A percentile compares a stretch with the other conserved stretches of the same genome.
phyloP scores from a whole-genome alignment of 257 asterid genomes.

The Capsicum pubescens region DNA sequence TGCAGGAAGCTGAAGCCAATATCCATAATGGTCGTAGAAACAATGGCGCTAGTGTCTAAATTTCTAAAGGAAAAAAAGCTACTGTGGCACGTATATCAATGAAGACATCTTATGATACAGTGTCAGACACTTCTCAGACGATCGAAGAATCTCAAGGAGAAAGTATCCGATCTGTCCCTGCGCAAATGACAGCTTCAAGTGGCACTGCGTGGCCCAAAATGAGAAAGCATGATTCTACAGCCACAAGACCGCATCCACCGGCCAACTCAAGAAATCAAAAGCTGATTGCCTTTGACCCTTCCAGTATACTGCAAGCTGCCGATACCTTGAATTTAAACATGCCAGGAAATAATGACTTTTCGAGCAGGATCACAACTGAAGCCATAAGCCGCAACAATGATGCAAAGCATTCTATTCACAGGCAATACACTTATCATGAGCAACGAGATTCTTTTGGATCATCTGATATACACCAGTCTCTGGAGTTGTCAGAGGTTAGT shows the following conservation, averaged over 20 bases:
- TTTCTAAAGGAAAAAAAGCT: conserved; percentile 52
- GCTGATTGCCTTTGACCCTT: conserved; percentile 33
- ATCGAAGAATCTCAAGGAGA: conserved; percentile 61
- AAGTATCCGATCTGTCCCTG: conserved; percentile 65
- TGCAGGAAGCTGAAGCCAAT: conserved; percentile 55
- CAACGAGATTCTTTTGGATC: conserved; percentile 8
- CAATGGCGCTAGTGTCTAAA: conserved; percentile 35
- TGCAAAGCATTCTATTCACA: background rate
- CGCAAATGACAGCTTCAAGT: conserved; percentile 48
- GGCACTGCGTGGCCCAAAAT: conserved; percentile 58
- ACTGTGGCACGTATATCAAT: conserved; percentile 47
- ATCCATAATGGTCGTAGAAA: conserved; percentile 43
- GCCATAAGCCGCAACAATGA: conserved; percentile 7
- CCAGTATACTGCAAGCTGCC: conserved; percentile 33
- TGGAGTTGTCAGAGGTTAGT: conserved; percentile 24
- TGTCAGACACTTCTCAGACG: conserved; percentile 71
- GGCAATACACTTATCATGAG: conserved; percentile 5
- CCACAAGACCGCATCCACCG: conserved; percentile 50
- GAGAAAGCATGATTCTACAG: conserved; percentile 51
- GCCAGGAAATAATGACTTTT: conserved; percentile 40
- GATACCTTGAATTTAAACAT: conserved; percentile 39
- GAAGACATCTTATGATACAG: conserved; percentile 62
- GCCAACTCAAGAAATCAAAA: conserved; percentile 46
- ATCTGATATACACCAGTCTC: conserved; percentile 12
- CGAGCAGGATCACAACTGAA: conserved; percentile 25